Evolutionary conservation across 495 filamentous ascomycete genomes (phyloP), one percentile per base, ranked within the genome.

Genomic region (Talaromyces borbonicus): DNA sequence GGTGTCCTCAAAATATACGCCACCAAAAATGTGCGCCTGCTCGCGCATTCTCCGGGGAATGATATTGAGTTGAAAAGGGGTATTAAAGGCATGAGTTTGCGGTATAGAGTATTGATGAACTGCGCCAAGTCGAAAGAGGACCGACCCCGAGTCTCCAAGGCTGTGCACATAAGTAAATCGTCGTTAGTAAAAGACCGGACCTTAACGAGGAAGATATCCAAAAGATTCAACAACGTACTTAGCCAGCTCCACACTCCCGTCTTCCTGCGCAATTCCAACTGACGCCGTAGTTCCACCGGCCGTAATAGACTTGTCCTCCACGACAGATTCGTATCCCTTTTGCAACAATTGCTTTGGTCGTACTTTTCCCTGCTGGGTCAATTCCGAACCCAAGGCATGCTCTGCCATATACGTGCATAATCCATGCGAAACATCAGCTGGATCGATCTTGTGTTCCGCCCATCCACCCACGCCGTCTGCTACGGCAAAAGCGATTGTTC

Each of bases 11-110:
- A 93, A 69, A 49, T 80, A 83, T 1, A 70, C 69, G n/a, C 88
- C 87, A 11, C 89, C 90, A 54, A 93, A 96, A 31, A 83, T 71
- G 16, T 75, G 77, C 12, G 84, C 79, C 53, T 90, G 84, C 5
- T 74, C 71, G 35, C 85, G 74, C 68, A 95, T 80, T 52, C 75
- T 78, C 7, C 82, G 75, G 5, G 92, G 90, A 29, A 95, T 81
- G 49, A 95, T 79, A 50, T 87, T 88, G 15, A 98, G 78, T 63
- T 98, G 92, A 62, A 83, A 97, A 2, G 92, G 92, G 0, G 90
- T 96, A 64, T 98, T 98, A 72, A 98, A 98, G 18, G 84, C 87
- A 60, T 98, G 93, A 0, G 87, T 97, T 61, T 98, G 92, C 18
- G 87, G 83, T 27, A 80, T 73, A 3, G 88, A 92, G 58, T 78